Percentiles rank a stretch among this genome's conserved stretches.
phyloP scores from a whole-genome alignment of 257 asterid genomes.

The Ophiorrhiza pumila region DNA sequence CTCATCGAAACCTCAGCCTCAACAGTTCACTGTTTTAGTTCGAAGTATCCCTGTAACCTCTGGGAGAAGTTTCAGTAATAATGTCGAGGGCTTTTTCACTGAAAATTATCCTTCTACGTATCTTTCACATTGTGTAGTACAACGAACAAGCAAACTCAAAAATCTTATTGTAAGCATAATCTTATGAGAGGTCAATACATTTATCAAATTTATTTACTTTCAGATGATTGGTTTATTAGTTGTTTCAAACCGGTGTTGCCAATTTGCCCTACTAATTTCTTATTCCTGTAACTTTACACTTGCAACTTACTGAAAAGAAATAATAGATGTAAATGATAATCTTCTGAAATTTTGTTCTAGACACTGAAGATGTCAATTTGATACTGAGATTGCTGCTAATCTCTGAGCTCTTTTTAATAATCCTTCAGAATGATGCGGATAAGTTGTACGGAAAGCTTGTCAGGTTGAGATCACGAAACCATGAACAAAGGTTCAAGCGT shows the following conservation, averaged over 20 bases:
- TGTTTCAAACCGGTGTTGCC: background rate
- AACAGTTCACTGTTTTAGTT: slow-evolving; percentile 79
- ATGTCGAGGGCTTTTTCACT: slow-evolving; percentile 71
- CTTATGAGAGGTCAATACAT: slow-evolving; percentile 18
- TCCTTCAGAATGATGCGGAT: slow-evolving; percentile 57
- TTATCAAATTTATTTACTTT: slow-evolving; percentile 8
- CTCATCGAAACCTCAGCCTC: slow-evolving; percentile 72
- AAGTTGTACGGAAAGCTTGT: slow-evolving; percentile 51
- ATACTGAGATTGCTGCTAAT: slow-evolving; percentile 10
- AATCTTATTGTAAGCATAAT: slow-evolving; percentile 65
- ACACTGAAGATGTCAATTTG: background rate
- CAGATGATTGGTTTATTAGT: slow-evolving; percentile 11
- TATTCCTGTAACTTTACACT: background rate
- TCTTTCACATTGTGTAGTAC: slow-evolving; percentile 83
- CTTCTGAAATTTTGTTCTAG: background rate
- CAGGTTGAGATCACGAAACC: slow-evolving; percentile 41
- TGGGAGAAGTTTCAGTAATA: slow-evolving; percentile 63
- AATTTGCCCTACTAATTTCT: background rate
- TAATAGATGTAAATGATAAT: background rate
- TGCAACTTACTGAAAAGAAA: background rate
- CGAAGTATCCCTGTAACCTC: slow-evolving; percentile 77
- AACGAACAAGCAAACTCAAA: slow-evolving; percentile 69
- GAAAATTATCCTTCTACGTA: slow-evolving; percentile 78
- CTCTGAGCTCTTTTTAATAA: slow-evolving; percentile 21
- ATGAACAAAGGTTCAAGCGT: slow-evolving; percentile 41